Evolutionary conservation across 192 early-diverging fungal species (phyloP), one percentile per base, ranked within the genome.

Genomic region (Entrophospora sp.): DNA sequence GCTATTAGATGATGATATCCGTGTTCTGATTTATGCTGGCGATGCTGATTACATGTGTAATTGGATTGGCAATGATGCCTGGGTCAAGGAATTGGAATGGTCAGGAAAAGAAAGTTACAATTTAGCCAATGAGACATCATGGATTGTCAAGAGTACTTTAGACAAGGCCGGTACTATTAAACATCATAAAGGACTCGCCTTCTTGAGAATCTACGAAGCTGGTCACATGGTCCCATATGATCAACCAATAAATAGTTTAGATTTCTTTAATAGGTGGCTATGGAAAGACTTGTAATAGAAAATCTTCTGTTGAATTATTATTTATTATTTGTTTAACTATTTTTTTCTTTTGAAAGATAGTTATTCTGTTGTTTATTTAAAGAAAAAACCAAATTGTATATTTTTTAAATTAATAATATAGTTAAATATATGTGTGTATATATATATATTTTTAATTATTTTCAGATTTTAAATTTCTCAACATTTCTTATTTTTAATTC

Each of bases 181-280:
- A 28, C 70, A 74, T 1, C 79, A 75, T 52, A 81, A 86, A 59
- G 79, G 78, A 46, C 84, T 99, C 55, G 84, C 92, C 31, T 99
- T 91, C 79, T 73, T 99, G 59, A 83, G 87, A 20, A 82, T 92
- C 13, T 93, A 85, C 75, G 89, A 84, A 61, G 93, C 89, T 44
- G 93, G 96, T 2, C 91, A 93, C 53, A 93, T 93, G 91, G 83
- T 81, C 5, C 95, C 95, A n/a, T 92, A 94, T 70, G 95, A 97
- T 75, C 89, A 94, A 79, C 90, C 92, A 51, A 81, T 78, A 61
- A 82, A 80, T 69, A 80, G 84, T 40, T 73, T 87, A 28, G 92
- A 93, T 76, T 88, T 97, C 82, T 83, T 97, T 66, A 93, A 91
- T 78, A 75, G 76, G 51, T 97, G 93, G 92, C n/a, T n/a, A n/a